Evolutionary conservation across 108 stramenopile genomes (phyloP).

Genomic region (Skeletonema costatum): DNA sequence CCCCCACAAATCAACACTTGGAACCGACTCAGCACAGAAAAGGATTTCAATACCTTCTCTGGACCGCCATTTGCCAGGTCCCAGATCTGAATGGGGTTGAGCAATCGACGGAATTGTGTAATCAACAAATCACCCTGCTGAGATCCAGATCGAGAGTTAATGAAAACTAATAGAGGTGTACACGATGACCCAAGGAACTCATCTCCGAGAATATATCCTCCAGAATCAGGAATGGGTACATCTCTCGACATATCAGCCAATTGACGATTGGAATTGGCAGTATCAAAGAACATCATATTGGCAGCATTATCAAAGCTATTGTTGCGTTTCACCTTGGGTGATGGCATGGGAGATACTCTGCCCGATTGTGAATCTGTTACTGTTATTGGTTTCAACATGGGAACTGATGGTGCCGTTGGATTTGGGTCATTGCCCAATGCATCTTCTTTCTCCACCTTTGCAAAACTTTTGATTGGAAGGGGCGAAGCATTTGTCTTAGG

Average conservation of each 20-base stretch:
- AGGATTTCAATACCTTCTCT: constrained; percentile 76
- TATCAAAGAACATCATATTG: constrained; percentile 68
- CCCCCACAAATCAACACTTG: constrained; percentile 90
- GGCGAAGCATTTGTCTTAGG: constrained; percentile 9
- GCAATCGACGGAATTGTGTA: constrained; percentile 73
- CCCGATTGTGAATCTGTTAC: constrained; percentile 1
- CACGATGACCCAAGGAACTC: constrained; percentile 61
- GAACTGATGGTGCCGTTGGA: background rate
- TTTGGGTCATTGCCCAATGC: constrained; percentile 28
- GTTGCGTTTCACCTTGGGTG: constrained; percentile 17
- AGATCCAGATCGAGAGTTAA: constrained; percentile 83
- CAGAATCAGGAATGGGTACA: constrained; percentile 73
- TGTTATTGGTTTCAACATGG: constrained; percentile 1
- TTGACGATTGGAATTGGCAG: constrained; percentile 61
- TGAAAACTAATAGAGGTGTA: constrained; percentile 91
- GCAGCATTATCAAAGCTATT: constrained; percentile 8
- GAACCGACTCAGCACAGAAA: constrained; percentile 63
- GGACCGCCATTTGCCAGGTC: constrained; percentile 86
- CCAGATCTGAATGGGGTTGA: constrained; percentile 93
- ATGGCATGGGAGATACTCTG: constrained; percentile 33
- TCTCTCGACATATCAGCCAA: constrained; percentile 61
- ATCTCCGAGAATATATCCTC: constrained; percentile 86
- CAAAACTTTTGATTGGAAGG: background rate
- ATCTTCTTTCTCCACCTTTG: constrained; percentile 37
- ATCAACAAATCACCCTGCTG: constrained; percentile 85